These are phyloP conservation scores for Leonotis leonurus DNA, from an alignment of 257 asterid genomes.

Conservation along the genomic window DNA sequence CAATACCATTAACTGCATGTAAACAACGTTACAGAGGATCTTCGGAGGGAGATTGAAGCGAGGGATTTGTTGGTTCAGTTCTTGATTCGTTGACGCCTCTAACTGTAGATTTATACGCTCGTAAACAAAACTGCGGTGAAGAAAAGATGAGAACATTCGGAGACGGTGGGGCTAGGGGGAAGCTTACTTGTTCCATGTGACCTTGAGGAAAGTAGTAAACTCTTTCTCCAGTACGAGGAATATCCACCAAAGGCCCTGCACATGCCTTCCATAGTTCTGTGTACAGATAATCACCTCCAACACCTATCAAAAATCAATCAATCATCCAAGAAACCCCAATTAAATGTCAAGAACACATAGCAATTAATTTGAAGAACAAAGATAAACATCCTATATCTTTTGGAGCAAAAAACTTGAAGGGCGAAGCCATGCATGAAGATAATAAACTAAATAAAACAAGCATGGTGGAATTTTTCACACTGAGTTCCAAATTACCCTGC, in stretches of 20 bases:
- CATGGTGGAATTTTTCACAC: neutral
- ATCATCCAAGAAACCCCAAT: neutral
- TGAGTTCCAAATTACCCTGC: neutral
- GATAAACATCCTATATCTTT: neutral
- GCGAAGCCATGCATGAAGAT: conserved; percentile 7
- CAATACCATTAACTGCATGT: conserved; percentile 50
- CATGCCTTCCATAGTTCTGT: conserved; percentile 79
- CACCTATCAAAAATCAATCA: conserved; percentile 29
- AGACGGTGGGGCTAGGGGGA: neutral
- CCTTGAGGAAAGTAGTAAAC: conserved; percentile 88
- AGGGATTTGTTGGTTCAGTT: conserved; percentile 50
- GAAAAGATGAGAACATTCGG: neutral
- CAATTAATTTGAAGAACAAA: neutral
- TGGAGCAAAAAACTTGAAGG: neutral
- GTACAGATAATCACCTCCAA: conserved; percentile 31
- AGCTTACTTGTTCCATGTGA: conserved; percentile 71
- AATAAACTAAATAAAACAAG: conserved; percentile 1
- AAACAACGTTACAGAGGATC: conserved; percentile 62
- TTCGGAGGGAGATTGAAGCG: conserved; percentile 63
- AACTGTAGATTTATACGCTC: conserved; percentile 34
- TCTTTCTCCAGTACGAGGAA: conserved; percentile 52
- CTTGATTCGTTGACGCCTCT: conserved; percentile 79
- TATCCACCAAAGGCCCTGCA: conserved; percentile 79
- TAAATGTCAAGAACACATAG: neutral
- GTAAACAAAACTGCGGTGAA: neutral